A percentile compares a stretch with the other conserved stretches of the same genome.
Conservation (phyloP, 768 basidiomycete genomes). For the Leccinum pellstonianum region DNA sequence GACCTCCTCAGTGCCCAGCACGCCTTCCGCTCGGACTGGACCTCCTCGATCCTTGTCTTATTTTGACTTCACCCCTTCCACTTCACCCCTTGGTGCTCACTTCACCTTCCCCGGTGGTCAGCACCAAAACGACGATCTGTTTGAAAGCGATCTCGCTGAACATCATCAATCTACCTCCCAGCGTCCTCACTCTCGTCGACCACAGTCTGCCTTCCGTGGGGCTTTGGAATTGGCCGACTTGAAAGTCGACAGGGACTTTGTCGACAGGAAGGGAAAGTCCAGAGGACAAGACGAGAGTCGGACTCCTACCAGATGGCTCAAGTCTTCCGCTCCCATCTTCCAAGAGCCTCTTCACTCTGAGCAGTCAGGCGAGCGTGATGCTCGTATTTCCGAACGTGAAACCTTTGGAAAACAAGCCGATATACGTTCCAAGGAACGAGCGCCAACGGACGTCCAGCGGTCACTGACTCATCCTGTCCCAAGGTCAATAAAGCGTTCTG, state of each 20-base stretch:
- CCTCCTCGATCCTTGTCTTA: slow-evolving; percentile 73
- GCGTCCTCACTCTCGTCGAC: slow-evolving; percentile 17
- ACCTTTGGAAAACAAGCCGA: slow-evolving; percentile 6
- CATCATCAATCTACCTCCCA: slow-evolving; percentile 34
- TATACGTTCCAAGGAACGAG: slow-evolving; percentile 6
- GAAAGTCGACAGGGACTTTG: slow-evolving; percentile 35
- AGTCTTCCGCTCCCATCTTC: slow-evolving; percentile 40
- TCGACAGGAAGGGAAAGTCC: slow-evolving; percentile 55
- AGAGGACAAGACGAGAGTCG: slow-evolving; percentile 50
- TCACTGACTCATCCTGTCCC: slow-evolving; percentile 32
- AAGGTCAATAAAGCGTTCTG: slow-evolving; percentile 20
- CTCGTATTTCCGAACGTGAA: slow-evolving; percentile 14
- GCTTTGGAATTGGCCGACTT: slow-evolving; percentile 49
- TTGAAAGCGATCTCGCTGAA: slow-evolving; percentile 36
- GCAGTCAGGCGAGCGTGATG: slow-evolving; percentile 27
- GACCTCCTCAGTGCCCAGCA: slow-evolving; percentile 26
- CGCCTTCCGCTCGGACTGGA: slow-evolving; percentile 67
- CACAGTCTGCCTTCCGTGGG: slow-evolving; percentile 56
- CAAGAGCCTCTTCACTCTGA: slow-evolving; percentile 25
- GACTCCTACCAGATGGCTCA: slow-evolving; percentile 56
- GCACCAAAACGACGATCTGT: slow-evolving; percentile 27
- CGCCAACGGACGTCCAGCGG: slow-evolving; percentile 11
- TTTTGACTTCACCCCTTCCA: slow-evolving; percentile 49
- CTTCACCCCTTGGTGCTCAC: slow-evolving; percentile 36
- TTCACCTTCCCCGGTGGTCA: slow-evolving; percentile 27